Base-by-base conservation (phyloP, 169 alveolate species). In the Plasmodium cynomolgi region DNA sequence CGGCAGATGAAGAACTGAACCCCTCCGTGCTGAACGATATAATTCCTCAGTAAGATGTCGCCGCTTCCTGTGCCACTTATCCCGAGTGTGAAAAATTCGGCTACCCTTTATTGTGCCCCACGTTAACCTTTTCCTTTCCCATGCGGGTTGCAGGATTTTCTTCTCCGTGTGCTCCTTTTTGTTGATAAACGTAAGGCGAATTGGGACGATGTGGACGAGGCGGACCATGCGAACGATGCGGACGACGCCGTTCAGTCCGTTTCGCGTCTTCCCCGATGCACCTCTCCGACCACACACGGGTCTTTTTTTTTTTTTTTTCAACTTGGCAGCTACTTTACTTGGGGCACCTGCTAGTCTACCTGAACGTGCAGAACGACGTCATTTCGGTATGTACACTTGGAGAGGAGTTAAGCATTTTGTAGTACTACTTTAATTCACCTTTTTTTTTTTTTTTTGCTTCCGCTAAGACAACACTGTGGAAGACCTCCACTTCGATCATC, bases 1-100 rank as follows among this genome's bases (percentile, higher is more conserved):
- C 23, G 1, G 34, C 56, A 47, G 93, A 84, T 84, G 93, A 72
- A 29, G 93, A 84, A 37, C 20, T 84, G 15, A 75, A 84, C 81
- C 93, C 93, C 17, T 84, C 93, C 47, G 50, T 84, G 54, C 68
- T 84, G 39, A 84, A 84, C 84, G 93, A 84, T 44, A 84, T 84
- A 44, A 50, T 75, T 17, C 93, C 93, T 15, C 93, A 84, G 93
- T 84, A 84, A 84, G 77, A 15, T 13, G 58, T 0, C 17, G 3
- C 9, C 37, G 34, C 29, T 79, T 79, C 13, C 54, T 79, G 31
- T 37, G 23, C 29, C 47, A 4, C 47, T 20, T 77, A 0, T 6
- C 15, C 17, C 17, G 62, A 44, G 62, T 2, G 62, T 79, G 62
- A n/a, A 20, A 20, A 20, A 20, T 23, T 3, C 11, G 29, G 34